Evolutionary conservation across 441 rosid species (phyloP).

Genomic region (Rhodomyrtus psidioides): DNA sequence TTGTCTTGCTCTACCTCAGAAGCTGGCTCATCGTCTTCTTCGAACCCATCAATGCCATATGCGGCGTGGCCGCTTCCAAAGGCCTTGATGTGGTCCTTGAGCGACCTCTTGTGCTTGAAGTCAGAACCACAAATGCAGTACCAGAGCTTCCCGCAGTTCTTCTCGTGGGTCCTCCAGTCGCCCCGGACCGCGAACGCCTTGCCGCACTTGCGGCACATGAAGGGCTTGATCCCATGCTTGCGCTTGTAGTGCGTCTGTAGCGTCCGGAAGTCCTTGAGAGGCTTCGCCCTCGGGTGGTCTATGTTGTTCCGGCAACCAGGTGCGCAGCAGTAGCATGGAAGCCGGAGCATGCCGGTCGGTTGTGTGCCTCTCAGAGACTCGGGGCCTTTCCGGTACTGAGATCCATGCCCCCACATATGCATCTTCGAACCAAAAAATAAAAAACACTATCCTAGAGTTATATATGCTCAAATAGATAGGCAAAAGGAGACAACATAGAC

Average conservation of each 20-base stretch:
- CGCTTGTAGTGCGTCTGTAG: conserved; percentile 98
- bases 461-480: background rate
- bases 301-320: conserved; percentile 93
- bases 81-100: conserved; percentile 85
- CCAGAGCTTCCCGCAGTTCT: conserved; percentile 98
- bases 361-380: conserved; percentile 92
- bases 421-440: conserved; percentile 29
- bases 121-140: conserved; percentile 92
- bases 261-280: conserved; percentile 93
- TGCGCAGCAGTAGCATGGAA: conserved; percentile 93
- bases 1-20: conserved; percentile 81
- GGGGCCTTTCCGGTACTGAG: conserved; percentile 94
- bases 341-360: conserved; percentile 85
- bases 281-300: conserved; percentile 82
- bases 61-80: conserved; percentile 83
- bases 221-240: conserved; percentile 86
- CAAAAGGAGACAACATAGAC: background rate
- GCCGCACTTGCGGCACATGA: conserved; percentile 83
- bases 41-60: conserved; percentile 44
- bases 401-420: conserved; percentile 99
- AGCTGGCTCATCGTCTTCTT: conserved; percentile 53
- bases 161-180: conserved; percentile 99
- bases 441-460: background rate
- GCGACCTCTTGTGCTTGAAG: conserved; percentile 93
- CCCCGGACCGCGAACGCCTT: conserved; percentile 93